Base-by-base conservation (phyloP, 2,329 filamentous ascomycete genomes). In the Cladosporium sp. region DNA sequence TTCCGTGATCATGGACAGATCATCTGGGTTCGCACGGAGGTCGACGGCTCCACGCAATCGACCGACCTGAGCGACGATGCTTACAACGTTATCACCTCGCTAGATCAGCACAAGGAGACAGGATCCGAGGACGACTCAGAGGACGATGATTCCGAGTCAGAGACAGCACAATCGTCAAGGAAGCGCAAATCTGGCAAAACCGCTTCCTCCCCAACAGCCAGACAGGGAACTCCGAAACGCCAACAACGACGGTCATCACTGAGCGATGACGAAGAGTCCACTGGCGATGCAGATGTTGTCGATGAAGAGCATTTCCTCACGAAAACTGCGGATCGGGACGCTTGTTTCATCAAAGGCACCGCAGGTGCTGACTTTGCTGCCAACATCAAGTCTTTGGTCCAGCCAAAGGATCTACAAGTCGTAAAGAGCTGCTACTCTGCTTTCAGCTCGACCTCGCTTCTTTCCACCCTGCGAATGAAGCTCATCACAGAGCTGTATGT, bases 401-500 rank as follows among this genome's bases (percentile, higher is more conserved):
- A 82, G 55, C 66, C 73, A n/a, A 70, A 70, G 28, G 85, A 87
- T 67, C 75, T 79, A 9, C 70, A 84, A 19, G 73, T 85, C 47
- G 75, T 81, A 55, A 97, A 96, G 73, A 85, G 85, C 5, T 84
- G 90, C 65, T 97, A 97, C 73, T 97, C 94, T 3, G 92, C 92
- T 14, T 92, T 97, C 70, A 84, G 86, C 55, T 85, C 84, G 8
- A 90, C 88, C 0, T 82, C 84, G 51, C 79, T 97, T 15, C 81
- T 97, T 7, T 80, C 88, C 51, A 81, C 85, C n/a, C 76, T 97
- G 47, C 85, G 92, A n/a, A 86, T 86, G n/a, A 89, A 87, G 63
- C 87, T 97, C 65, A 85, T 96, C 60, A 96, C 92, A 2, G 89
- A 97, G 67, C 78, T 99, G 12, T 97, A 89, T 73, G 84, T 97